Conservation (phyloP, 2,329 filamentous ascomycete genomes). For the Epichloe sylvatica region DNA sequence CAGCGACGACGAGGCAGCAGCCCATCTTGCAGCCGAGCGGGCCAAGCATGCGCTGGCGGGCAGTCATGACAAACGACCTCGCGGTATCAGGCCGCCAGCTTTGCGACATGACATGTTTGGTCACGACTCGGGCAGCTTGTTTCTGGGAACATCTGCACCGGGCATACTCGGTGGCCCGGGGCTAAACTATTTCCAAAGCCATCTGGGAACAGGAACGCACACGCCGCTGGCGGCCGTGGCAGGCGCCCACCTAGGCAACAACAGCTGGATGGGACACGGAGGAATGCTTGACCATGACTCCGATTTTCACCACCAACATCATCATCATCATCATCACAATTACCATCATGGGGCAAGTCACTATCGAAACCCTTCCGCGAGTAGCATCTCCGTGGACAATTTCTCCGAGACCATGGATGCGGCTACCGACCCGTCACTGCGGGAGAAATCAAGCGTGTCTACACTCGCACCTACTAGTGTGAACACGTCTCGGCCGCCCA, state of each 20-base stretch:
- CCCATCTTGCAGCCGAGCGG: conserved; percentile 13
- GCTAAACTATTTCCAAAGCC: conserved; percentile 70
- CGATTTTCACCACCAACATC: conserved; percentile 5
- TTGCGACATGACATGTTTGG: conserved; percentile 19
- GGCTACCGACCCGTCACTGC: conserved; percentile 24
- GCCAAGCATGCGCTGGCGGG: conserved; percentile 1
- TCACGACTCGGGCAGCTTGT: conserved; percentile 39
- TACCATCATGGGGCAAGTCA: conserved; percentile 18
- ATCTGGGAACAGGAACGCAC: conserved; percentile 61
- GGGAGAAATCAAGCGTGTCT: conserved; percentile 49
- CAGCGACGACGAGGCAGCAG: conserved; percentile 22
- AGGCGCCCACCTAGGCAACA: conserved; percentile 38
- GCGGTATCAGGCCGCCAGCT: conserved; percentile 17
- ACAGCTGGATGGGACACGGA: conserved; percentile 20
- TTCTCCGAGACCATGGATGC: conserved; percentile 17
- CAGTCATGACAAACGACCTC: conserved; percentile 8
- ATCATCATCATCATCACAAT: conserved; percentile 2
- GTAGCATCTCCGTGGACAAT: conserved; percentile 33
- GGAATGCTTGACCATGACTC: conserved; percentile 1
- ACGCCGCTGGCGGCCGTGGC: conserved; percentile 70
- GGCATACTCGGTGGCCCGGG: conserved; percentile 60
- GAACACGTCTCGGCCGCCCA: conserved; percentile 41
- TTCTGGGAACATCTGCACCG: conserved; percentile 45
- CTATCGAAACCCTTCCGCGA: conserved; percentile 31
- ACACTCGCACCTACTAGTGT: conserved; percentile 43